Base-by-base conservation (phyloP, 2,329 filamentous ascomycete genomes). In the Bipolaris cookei region DNA sequence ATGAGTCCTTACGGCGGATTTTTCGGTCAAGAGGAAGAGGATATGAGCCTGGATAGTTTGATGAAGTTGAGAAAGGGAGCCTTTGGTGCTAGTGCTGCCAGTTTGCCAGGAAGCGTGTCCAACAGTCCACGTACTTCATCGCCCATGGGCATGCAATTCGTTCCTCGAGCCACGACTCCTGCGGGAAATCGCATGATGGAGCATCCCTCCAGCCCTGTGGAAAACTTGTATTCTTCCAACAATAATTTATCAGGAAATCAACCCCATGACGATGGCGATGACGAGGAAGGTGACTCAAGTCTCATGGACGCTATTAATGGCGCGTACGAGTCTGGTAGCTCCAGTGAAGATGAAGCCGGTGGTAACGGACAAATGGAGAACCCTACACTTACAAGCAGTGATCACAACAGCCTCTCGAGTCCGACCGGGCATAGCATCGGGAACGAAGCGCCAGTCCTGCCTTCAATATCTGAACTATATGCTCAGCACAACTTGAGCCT, bases 71-170 rank as follows among this genome's bases (percentile, higher is more conserved):
- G 92, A 3, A 88, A 86, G 10, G 88, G 85, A 47, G 89, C 92
- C 0, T 97, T 91, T 85, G 91, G 91, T 21, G 90, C 90, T 4
- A 95, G 91, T 55, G 90, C 91, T 67, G 87, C 84, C 1, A 94
- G 90, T 66, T 77, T 73, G 7, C 69, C 92, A 5, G 81, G 82
- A 49, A 90, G 85, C 62, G 67, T 66, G 16, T 62, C 66, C 4
- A 72, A 69, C 38, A 77, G 73, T 41, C 74, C 75, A 6, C 66
- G 75, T 25, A 77, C 73, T 47, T 75, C 73, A 6, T 76, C 69
- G 7, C 70, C 73, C 10, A 71, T 78, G 77, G 48, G 77, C 39
- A 71, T 74, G 68, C 73, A 75, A 39, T 74, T 71, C 35, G 55
- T 68, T 3, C 69, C 70, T 1, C 61, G 72, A 30, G 64, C 64